Conservation (phyloP, 208 protist genomes). For the Borovskyia barvae region DNA sequence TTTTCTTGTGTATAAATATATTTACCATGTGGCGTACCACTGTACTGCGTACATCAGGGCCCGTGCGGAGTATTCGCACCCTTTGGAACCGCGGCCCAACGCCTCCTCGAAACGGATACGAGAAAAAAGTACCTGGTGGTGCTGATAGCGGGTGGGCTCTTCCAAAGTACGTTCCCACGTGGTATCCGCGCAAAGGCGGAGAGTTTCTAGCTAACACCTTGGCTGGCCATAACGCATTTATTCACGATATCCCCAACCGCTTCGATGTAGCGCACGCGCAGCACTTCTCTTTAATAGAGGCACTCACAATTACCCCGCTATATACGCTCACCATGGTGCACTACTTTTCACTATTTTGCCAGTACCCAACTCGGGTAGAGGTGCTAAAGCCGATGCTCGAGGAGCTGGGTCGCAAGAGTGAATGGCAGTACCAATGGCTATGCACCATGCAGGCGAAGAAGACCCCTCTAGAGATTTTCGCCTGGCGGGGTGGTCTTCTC, state of each 20-base stretch:
- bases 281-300: slow-evolving; percentile 77
- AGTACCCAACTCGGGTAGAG: slow-evolving; percentile 46
- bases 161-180: slow-evolving; percentile 15
- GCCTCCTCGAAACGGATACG: neutral
- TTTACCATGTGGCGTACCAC: too few species aligned
- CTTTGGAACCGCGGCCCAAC: neutral
- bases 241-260: slow-evolving; percentile 64
- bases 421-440: slow-evolving; percentile 53
- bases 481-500: slow-evolving; percentile 48
- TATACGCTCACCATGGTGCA: slow-evolving; percentile 78
- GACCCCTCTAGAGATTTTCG: slow-evolving; percentile 34
- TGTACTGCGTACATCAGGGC: too few species aligned
- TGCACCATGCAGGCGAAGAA: slow-evolving; percentile 43
- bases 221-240: slow-evolving; percentile 77
- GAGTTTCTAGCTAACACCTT: slow-evolving; percentile 72
- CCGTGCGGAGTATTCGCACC: too few species aligned
- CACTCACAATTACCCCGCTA: slow-evolving; percentile 60
- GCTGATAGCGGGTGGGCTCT: slow-evolving; percentile 1
- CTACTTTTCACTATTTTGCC: slow-evolving; percentile 80
- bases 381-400: slow-evolving; percentile 46
- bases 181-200: slow-evolving; percentile 64
- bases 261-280: slow-evolving; percentile 64
- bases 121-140: neutral
- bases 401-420: slow-evolving; percentile 48
- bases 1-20: too few species aligned